Evolutionary conservation across 805 yeast species (phyloP).

Genomic region (Pichia membranifaciens): DNA sequence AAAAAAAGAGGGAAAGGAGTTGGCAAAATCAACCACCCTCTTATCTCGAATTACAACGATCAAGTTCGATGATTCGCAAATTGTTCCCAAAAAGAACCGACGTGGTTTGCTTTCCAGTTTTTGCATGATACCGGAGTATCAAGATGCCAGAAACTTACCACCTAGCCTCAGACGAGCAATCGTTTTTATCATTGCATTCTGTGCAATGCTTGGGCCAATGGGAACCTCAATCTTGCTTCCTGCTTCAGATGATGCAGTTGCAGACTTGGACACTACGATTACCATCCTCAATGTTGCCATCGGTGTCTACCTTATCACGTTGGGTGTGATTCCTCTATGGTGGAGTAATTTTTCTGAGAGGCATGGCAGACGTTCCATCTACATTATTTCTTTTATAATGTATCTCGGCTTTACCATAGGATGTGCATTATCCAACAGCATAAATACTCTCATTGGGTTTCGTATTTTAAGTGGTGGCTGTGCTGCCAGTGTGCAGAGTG

Average conservation of each 20-base stretch:
- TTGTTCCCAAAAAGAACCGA: slow-evolving; percentile 37
- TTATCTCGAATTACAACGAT: slow-evolving; percentile 17
- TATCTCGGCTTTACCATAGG: slow-evolving; percentile 68
- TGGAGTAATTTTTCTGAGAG: slow-evolving; percentile 79
- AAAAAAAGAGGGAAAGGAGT: neutral
- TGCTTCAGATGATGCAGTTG: slow-evolving; percentile 56
- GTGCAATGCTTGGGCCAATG: slow-evolving; percentile 82
- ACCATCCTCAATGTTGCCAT: slow-evolving; percentile 69
- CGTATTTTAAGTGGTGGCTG: slow-evolving; percentile 73
- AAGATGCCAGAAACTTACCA: slow-evolving; percentile 65
- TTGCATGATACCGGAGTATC: slow-evolving; percentile 60
- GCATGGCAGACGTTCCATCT: slow-evolving; percentile 70
- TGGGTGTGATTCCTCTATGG: slow-evolving; percentile 83
- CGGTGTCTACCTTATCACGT: slow-evolving; percentile 66
- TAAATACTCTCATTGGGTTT: slow-evolving; percentile 58
- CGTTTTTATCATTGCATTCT: slow-evolving; percentile 61
- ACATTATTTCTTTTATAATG: slow-evolving; percentile 58
- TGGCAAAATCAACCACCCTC: slow-evolving; percentile 9
- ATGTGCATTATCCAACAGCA: slow-evolving; percentile 56
- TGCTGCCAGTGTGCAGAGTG: slow-evolving; percentile 80
- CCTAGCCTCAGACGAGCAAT: slow-evolving; percentile 42
- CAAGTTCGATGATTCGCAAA: slow-evolving; percentile 22
- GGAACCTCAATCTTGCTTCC: slow-evolving; percentile 82
- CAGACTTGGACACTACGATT: slow-evolving; percentile 49
- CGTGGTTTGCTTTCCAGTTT: slow-evolving; percentile 54